Percentiles rank a stretch among this genome's conserved stretches.
Conservation (phyloP, 345 rosid species). For the Mangifera indica region DNA sequence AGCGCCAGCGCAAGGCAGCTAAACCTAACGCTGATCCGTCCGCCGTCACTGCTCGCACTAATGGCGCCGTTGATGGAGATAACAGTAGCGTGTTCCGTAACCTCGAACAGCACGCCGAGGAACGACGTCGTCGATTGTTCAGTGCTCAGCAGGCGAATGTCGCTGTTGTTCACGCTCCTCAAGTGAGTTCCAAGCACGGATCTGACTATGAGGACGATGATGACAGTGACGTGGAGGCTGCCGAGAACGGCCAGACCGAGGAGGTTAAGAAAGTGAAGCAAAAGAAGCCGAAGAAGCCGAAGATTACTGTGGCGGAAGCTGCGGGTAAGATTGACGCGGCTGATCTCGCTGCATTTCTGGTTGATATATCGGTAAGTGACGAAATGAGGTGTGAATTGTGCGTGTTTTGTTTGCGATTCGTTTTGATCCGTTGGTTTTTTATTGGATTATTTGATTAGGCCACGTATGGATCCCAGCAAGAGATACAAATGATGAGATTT, state of each 20-base stretch:
- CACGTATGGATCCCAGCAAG: constrained; percentile 47
- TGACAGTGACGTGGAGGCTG: constrained; percentile 40
- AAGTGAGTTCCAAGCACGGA: constrained; percentile 36
- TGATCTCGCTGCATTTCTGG: constrained; percentile 53
- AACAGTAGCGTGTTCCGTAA: constrained; percentile 40
- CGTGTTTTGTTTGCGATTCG: neutral
- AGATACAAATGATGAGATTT: constrained; percentile 64
- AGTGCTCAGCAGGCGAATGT: neutral
- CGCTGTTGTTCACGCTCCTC: too few species aligned
- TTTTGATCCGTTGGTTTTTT: constrained; percentile 7
- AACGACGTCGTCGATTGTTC: constrained; percentile 41
- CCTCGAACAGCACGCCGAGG: constrained; percentile 54
- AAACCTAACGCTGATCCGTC: constrained; percentile 36
- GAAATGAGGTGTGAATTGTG: neutral
- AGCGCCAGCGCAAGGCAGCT: constrained; percentile 48
- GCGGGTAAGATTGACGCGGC: constrained; percentile 55
- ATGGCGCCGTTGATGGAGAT: constrained; percentile 24
- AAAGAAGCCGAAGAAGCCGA: constrained; percentile 68
- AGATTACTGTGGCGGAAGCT: constrained; percentile 58
- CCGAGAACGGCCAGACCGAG: constrained; percentile 29
- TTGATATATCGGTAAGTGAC: constrained; percentile 42
- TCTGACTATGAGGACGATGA: constrained; percentile 38
- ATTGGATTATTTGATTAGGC: constrained; percentile 31
- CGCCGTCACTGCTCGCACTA: neutral
- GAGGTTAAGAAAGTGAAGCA: constrained; percentile 42